Conservation (phyloP, 140 eudicot genomes). For the Senecio squalidus region DNA sequence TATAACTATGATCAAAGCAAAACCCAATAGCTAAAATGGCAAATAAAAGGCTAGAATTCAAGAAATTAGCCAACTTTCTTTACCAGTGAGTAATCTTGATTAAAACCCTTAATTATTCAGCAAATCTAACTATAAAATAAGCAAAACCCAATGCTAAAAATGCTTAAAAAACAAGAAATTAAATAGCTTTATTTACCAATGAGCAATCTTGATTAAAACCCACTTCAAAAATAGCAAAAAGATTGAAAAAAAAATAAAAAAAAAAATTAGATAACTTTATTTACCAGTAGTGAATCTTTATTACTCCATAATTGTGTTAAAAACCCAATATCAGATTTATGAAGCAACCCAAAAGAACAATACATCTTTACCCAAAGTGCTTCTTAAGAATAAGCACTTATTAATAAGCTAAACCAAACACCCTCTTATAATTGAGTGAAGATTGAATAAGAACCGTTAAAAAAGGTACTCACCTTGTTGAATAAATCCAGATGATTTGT, state of each 20-base stretch:
- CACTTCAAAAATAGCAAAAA: no score
- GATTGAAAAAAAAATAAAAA: no score
- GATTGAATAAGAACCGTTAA: conserved; percentile 29
- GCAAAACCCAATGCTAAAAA: conserved; percentile 14
- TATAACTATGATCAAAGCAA: conserved; percentile 4
- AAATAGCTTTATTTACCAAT: conserved; percentile 28
- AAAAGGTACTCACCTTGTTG: conserved; percentile 31
- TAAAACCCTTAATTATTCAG: conserved; percentile 9
- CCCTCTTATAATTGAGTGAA: conserved; percentile 15
- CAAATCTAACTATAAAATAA: neutral
- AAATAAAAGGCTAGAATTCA: no score
- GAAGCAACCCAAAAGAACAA: conserved; percentile 35
- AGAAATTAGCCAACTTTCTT: neutral
- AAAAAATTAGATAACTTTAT: neutral
- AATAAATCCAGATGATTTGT: conserved; percentile 32
- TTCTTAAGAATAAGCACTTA: conserved; percentile 2
- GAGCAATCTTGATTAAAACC: conserved; percentile 25
- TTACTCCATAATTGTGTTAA: conserved; percentile 27
- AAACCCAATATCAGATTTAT: conserved; percentile 26
- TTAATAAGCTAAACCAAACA: no score
- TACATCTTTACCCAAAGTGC: conserved; percentile 32
- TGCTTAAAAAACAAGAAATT: neutral
- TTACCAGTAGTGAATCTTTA: conserved; percentile 39
- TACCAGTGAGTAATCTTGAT: conserved; percentile 13
- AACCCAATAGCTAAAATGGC: neutral